Conservation (phyloP, 352 stramenopile genomes). For the Globisporangium alternatum region DNA sequence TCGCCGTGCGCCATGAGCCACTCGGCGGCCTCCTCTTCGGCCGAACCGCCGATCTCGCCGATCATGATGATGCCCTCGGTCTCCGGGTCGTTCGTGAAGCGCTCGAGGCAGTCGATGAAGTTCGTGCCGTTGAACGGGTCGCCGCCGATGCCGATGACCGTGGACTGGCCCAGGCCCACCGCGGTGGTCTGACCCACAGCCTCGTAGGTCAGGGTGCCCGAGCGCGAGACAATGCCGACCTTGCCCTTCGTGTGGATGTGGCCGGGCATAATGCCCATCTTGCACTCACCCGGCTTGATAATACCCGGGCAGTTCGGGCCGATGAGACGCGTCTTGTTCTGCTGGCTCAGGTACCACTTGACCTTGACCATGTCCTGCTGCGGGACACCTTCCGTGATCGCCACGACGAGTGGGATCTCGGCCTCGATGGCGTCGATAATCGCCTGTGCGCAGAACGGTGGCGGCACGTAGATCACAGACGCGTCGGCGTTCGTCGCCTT, state of each 20-base stretch:
- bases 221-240: constrained; percentile 98
- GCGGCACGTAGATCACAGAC: constrained; percentile 99
- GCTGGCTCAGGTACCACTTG: constrained; percentile 93
- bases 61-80: constrained; percentile 99
- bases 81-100: constrained; percentile 99
- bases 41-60: constrained; percentile 98
- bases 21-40: constrained; percentile 98
- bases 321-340: constrained; percentile 96
- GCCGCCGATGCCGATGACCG: constrained; percentile 98
- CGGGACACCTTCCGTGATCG: constrained; percentile 99
- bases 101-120: constrained; percentile 99
- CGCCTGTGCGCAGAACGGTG: constrained; percentile 96
- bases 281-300: constrained; percentile 99
- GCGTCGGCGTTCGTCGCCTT: constrained; percentile 91
- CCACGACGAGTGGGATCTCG: constrained; percentile 95
- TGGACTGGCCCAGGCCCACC: constrained; percentile 96
- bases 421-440: constrained; percentile 99
- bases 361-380: constrained; percentile 99
- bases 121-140: constrained; percentile 99
- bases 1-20: constrained; percentile 98
- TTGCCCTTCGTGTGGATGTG: constrained; percentile 99
- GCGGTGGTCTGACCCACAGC: constrained; percentile 98
- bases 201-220: constrained; percentile 99
- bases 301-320: constrained; percentile 99
- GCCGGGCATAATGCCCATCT: constrained; percentile 99